Evolutionary conservation across 2,329 filamentous ascomycete species (phyloP), one percentile per base, ranked within the genome.

Genomic region (Diplodia sapinea): DNA sequence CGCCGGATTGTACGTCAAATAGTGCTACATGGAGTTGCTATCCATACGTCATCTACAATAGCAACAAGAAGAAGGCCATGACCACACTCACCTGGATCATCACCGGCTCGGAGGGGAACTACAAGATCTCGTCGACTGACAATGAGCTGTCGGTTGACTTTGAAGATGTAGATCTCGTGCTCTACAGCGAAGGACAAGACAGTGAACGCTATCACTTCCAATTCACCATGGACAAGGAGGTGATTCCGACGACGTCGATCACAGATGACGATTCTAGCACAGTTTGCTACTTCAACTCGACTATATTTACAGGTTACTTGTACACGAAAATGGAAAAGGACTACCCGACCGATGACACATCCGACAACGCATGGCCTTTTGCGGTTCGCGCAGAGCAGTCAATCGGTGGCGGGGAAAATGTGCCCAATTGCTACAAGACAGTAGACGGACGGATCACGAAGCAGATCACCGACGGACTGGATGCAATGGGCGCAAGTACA

Each of bases 51-150:
- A 81, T 81, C 36, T 88, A 86, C 77, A 76, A 79, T 56, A 71
- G 78, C 17, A 76, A 80, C 15, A 73, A 74, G 11, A 75, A 80
- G 7, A 77, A 77, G 4, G 78, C 80, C 23, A 74, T 82, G 4
- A 81, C 85, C 0, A 85, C 82, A 7, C 89, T 90, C 76, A 83
- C 86, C 74, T 91, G 88, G 88, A 81, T 85, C 68, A 87, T 91
- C 68, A 76, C 77, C 2, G 78, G 79, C 9, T 78, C 80, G 0
- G 20, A 69, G 4, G 74, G 72, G 4, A 70, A 71, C 1, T 88
- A 84, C 76, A 78, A 78, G 54, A 85, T 89, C 70, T 87, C 87
- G 5, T 86, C 86, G 2, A 81, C 80, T 26, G 77, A 82, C 33
- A 87, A 87, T 70, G 83, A 84, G 1, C 86, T 89, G 71, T 81